A percentile compares a stretch with the other conserved stretches of the same genome.
These are phyloP conservation scores for Phoma sp. DNA, from an alignment of 2,329 filamentous ascomycete genomes.

Conservation along the genomic window DNA sequence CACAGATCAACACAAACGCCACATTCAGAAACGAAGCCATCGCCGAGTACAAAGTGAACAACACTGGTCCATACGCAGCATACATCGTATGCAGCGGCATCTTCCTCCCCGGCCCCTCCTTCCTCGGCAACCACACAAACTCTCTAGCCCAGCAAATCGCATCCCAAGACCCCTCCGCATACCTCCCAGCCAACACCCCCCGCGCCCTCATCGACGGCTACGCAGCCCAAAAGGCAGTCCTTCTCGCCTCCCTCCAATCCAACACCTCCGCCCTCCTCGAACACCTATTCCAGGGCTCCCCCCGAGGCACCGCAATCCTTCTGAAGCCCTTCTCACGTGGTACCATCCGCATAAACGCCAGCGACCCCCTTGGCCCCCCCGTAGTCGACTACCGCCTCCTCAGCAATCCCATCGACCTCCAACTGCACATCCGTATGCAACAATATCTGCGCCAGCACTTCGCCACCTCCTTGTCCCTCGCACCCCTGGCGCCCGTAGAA, in stretches of 20 bases:
- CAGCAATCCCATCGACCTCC: conserved; percentile 38
- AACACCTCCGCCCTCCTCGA: conserved; percentile 2
- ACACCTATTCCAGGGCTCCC: conserved; percentile 5
- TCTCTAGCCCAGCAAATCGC: background rate
- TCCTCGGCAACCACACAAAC: background rate
- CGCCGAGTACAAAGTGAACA: conserved; percentile 5
- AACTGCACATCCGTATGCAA: conserved; percentile 26
- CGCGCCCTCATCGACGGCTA: background rate
- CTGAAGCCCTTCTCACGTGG: conserved; percentile 40
- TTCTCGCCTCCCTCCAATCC: background rate
- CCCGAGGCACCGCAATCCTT: conserved; percentile 3
- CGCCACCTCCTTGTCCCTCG: conserved; percentile 11
- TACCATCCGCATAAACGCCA: conserved; percentile 37
- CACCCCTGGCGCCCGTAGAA: conserved; percentile 34
- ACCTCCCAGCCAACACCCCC: background rate
- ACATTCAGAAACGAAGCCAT: conserved; percentile 2
- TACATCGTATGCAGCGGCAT: conserved; percentile 7
- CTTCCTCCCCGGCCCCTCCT: conserved; percentile 1
- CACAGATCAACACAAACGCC: conserved; percentile 18
- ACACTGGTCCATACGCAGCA: conserved; percentile 3
- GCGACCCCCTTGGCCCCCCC: conserved; percentile 31
- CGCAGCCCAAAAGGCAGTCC: background rate
- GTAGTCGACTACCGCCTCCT: conserved; percentile 39
- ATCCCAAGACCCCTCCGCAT: background rate
- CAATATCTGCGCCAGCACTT: conserved; percentile 15